phyloP scores from a whole-genome alignment of 305 asterid genomes.

The Fraxinus platypoda region DNA sequence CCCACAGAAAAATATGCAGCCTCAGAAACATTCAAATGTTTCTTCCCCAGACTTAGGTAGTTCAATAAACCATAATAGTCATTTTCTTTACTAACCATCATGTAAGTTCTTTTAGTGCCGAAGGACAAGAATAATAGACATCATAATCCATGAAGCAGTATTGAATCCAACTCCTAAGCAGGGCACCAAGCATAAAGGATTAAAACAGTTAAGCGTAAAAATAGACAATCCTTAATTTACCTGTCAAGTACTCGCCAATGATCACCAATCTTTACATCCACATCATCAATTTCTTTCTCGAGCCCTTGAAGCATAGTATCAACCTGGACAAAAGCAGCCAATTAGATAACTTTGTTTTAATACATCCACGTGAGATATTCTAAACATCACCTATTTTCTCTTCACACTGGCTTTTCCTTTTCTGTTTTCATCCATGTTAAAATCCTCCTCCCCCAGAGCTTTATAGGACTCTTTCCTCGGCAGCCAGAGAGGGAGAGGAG shows the following conservation, averaged over 20 bases:
- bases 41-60: background rate
- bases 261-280: slow-evolving; percentile 87
- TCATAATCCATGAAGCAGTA: background rate
- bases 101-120: background rate
- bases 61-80: background rate
- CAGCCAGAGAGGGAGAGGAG: background rate
- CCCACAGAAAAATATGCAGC: background rate
- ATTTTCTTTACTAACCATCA: background rate
- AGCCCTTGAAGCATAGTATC: slow-evolving; percentile 86
- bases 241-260: slow-evolving; percentile 86
- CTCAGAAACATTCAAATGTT: background rate
- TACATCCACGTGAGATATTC: slow-evolving; percentile 8
- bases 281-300: slow-evolving; percentile 88
- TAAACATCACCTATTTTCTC: background rate
- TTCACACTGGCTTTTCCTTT: slow-evolving; percentile 4
- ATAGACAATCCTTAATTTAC: slow-evolving; percentile 32
- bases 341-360: slow-evolving; percentile 6
- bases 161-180: background rate
- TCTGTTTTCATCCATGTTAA: background rate
- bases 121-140: background rate
- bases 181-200: background rate
- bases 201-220: background rate
- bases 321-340: slow-evolving; percentile 49
- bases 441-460: background rate
- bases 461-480: background rate